Evolutionary conservation across 176 grass and related monocot genomes (phyloP).

Genomic region (Chrysopogon serrulatus): DNA sequence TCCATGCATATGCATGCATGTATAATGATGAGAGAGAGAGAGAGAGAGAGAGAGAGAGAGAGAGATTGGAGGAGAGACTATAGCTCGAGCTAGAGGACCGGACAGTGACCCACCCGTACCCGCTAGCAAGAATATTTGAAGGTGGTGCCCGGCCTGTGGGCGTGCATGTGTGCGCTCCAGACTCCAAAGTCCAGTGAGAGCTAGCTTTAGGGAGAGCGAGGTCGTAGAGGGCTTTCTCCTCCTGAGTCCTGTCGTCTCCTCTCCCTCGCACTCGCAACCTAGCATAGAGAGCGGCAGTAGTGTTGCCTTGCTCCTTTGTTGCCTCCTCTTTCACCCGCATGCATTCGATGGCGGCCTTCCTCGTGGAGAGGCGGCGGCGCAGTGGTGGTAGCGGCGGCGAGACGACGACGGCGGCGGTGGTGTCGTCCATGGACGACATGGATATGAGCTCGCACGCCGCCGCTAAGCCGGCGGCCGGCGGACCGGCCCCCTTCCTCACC

Average conservation of each 20-base stretch:
- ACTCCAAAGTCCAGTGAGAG: too few species aligned
- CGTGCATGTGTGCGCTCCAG: slow-evolving; percentile 5
- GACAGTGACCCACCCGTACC: slow-evolving; percentile 26
- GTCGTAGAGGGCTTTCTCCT: background rate
- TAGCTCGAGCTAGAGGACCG: slow-evolving; percentile 25
- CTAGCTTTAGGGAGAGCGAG: too few species aligned
- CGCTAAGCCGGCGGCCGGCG: slow-evolving; percentile 33
- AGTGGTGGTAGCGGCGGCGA: background rate
- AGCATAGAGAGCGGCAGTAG: background rate
- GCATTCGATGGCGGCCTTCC: slow-evolving; percentile 23
- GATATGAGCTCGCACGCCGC: slow-evolving; percentile 9
- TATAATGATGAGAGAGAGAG: slow-evolving; percentile 38
- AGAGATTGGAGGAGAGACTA: background rate
- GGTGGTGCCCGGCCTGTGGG: background rate
- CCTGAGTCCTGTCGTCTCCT: background rate
- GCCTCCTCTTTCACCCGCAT: background rate
- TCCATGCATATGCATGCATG: slow-evolving; percentile 35
- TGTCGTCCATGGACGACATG: slow-evolving; percentile 32
- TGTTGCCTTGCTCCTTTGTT: background rate
- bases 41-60: slow-evolving; percentile 16
- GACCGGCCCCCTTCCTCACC: slow-evolving; percentile 73
- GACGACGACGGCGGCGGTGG: background rate
- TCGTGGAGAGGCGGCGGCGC: slow-evolving; percentile 38
- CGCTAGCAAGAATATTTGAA: slow-evolving; percentile 38
- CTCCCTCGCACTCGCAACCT: background rate